A percentile compares a stretch with the other conserved stretches of the same genome.
These are phyloP conservation scores for Salix purpurea DNA, from an alignment of 345 rosid species.

Conservation along the genomic window DNA sequence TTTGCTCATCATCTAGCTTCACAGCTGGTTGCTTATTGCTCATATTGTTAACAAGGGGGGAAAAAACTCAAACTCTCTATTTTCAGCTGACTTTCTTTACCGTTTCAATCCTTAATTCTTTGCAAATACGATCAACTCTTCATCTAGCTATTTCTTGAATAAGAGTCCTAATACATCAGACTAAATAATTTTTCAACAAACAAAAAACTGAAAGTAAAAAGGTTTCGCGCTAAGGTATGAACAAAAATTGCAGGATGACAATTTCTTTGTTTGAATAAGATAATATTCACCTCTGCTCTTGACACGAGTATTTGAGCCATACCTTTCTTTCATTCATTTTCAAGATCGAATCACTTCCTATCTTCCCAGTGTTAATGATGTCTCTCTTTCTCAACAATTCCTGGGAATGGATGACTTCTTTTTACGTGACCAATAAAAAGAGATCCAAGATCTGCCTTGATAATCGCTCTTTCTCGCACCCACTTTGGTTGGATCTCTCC, in stretches of 20 bases:
- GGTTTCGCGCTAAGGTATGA: background rate
- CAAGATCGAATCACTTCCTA: background rate
- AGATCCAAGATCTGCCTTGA: conserved; percentile 24
- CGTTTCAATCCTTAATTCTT: background rate
- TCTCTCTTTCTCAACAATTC: background rate
- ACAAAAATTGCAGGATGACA: background rate
- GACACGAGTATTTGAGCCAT: background rate
- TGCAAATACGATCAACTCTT: background rate
- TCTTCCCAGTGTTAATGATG: background rate
- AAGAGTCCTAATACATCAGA: background rate
- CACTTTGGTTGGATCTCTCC: conserved; percentile 23
- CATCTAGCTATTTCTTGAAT: background rate
- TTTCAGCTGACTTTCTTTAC: background rate
- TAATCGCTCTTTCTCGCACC: conserved; percentile 15
- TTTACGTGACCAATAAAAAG: background rate
- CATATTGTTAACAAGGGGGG: background rate
- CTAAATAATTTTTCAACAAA: background rate
- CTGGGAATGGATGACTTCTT: background rate
- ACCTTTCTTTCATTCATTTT: background rate
- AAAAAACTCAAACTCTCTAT: background rate
- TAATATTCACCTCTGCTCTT: background rate
- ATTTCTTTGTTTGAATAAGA: background rate
- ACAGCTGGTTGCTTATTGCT: conserved; percentile 7
- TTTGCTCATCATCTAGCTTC: conserved; percentile 71
- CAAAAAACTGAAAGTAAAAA: background rate